A percentile compares a stretch with the other conserved stretches of the same genome.
These are phyloP conservation scores for Candida krabiensis DNA, from an alignment of 805 yeast species.

Conservation along the genomic window DNA sequence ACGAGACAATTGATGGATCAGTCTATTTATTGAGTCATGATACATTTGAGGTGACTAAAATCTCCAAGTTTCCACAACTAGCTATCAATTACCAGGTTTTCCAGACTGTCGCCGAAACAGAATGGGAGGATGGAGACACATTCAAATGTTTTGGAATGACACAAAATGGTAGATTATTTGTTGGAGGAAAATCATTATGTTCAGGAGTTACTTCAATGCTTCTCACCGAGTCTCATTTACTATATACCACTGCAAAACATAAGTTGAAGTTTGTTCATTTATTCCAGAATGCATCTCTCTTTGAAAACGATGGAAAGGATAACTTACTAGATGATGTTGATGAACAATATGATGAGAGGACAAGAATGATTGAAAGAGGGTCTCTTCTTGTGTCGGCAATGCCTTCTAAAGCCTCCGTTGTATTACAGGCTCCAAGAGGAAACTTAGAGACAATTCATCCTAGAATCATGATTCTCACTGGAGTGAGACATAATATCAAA, in stretches of 20 bases:
- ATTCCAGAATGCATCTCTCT: slow-evolving; percentile 22
- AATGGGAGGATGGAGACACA: slow-evolving; percentile 16
- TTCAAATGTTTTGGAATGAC: slow-evolving; percentile 70
- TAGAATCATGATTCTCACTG: slow-evolving; percentile 84
- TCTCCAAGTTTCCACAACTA: slow-evolving; percentile 64
- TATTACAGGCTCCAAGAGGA: slow-evolving; percentile 94
- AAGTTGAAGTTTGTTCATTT: slow-evolving; percentile 80
- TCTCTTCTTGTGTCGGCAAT: slow-evolving; percentile 78
- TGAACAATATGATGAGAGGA: slow-evolving; percentile 65
- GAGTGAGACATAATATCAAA: slow-evolving; percentile 70
- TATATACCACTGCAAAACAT: slow-evolving; percentile 88
- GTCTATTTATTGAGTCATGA: slow-evolving; percentile 43
- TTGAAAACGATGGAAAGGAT: slow-evolving; percentile 16
- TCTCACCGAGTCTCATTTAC: slow-evolving; percentile 66
- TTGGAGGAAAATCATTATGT: slow-evolving; percentile 57
- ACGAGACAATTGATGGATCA: slow-evolving; percentile 64
- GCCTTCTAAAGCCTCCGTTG: slow-evolving; percentile 80
- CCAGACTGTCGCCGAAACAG: slow-evolving; percentile 20
- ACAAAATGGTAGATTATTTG: slow-evolving; percentile 70
- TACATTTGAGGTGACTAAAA: slow-evolving; percentile 28
- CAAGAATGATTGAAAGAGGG: slow-evolving; percentile 88
- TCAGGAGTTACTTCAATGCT: slow-evolving; percentile 81
- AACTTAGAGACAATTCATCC: slow-evolving; percentile 93
- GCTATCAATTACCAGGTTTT: slow-evolving; percentile 62
- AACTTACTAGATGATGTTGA: slow-evolving; percentile 10